phyloP scores from a whole-genome alignment of 768 basidiomycete species.

The Suillus subluteus region DNA sequence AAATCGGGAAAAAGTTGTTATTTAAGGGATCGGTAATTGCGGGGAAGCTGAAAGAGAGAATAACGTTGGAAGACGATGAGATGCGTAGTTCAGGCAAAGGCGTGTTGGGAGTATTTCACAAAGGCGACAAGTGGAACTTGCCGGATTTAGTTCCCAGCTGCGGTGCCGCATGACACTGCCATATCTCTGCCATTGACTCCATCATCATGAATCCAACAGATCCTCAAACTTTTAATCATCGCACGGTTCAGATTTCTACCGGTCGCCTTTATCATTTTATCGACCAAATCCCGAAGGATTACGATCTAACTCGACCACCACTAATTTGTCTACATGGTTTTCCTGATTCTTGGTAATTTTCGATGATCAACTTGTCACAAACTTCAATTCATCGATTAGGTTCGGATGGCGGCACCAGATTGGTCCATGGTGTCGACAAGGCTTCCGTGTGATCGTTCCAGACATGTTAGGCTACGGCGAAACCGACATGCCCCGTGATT shows the following conservation, averaged over 20 bases:
- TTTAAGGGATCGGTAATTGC: conserved; percentile 16
- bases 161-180: conserved; percentile 33
- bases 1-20: conserved; percentile 21
- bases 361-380: conserved; percentile 4
- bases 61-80: conserved; percentile 13
- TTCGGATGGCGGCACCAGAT: conserved; percentile 82
- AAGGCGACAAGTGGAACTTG: conserved; percentile 27
- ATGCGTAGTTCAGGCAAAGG: conserved; percentile 18
- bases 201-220: conserved; percentile 16
- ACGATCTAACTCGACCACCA: conserved; percentile 45
- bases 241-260: conserved; percentile 53
- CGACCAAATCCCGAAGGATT: conserved; percentile 59
- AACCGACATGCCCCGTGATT: conserved; percentile 61
- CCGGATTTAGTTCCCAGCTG: conserved; percentile 25
- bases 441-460: conserved; percentile 62
- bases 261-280: conserved; percentile 72
- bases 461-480: conserved; percentile 63
- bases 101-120: conserved; percentile 32
- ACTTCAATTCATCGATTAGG: conserved; percentile 37
- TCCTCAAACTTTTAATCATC: conserved; percentile 53
- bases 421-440: conserved; percentile 62
- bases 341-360: conserved; percentile 58
- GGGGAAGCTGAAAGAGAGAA: conserved; percentile 21
- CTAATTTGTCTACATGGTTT: conserved; percentile 82
- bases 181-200: conserved; percentile 13